Evolutionary conservation across 2,329 filamentous ascomycete genomes (phyloP), one percentile per base, ranked within the genome.

Genomic region (Orbilia javanica): DNA sequence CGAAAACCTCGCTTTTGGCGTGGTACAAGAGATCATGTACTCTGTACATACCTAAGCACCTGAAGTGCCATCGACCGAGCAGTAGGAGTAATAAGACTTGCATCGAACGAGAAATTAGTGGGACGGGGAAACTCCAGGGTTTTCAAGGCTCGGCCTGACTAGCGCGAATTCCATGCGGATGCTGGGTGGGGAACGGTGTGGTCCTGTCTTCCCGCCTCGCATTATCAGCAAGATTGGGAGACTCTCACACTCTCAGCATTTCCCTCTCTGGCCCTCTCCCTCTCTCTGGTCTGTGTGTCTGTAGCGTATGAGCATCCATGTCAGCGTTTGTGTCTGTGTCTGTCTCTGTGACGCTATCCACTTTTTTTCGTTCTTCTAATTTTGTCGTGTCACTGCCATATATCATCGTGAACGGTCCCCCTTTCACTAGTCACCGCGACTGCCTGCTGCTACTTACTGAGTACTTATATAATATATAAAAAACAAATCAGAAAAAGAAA

Each of bases 91-190:
- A 46, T 39, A 42, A 55, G 64, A 55, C 48, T 48, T 60, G 65
- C 52, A 48, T 57, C 50, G 42, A 46, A 39, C 65, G 31, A 69
- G 65, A n/a, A n/a, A 69, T 69, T 69, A 44, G 52, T 69, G 60
- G 34, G 65, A 69, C 65, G 65, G 52, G 65, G 65, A 68, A 68
- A 52, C 34, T 50, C 52, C 55, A 71, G 39, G 44, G 65, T 29
- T 68, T 53, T 42, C 66, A 60, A 70, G 53, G 66, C 66, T 70
- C 42, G 66, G 60, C 53, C 36, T 52, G 52, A 42, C 66, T 70
- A 70, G 66, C 66, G 66, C 57, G 52, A 53, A 60, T 27, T 57
- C 22, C 29, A 52, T 42, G 52, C 20, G 42, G 52, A 67, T 60
- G 53, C 42, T 44, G 34, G 67, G 27, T 44, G 44, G 44, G 67